These are phyloP conservation scores for Pseudonitzschia delicatissima DNA, from an alignment of 108 stramenopile genomes.

Conservation along the genomic window DNA sequence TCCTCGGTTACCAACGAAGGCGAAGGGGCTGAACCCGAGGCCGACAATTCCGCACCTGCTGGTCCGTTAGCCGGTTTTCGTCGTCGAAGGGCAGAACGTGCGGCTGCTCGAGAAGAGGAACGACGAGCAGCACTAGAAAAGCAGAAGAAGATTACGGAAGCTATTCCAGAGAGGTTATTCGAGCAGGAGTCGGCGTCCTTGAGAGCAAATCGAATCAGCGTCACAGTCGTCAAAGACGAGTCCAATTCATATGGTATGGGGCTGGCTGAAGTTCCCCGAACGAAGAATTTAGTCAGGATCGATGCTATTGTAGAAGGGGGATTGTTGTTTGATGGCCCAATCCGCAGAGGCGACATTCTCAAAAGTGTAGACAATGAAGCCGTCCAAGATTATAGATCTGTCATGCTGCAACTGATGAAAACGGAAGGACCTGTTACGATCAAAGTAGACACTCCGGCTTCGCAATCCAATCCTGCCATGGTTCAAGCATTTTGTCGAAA, in stretches of 20 bases:
- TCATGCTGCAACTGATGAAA: slow-evolving; percentile 19
- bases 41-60: not conserved
- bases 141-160: not conserved
- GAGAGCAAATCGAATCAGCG: slow-evolving; percentile 26
- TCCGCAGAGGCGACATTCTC: slow-evolving; percentile 32
- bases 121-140: not conserved
- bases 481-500: slow-evolving; percentile 27
- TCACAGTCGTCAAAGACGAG: slow-evolving; percentile 29
- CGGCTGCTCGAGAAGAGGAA: slow-evolving; percentile 1
- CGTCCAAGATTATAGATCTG: slow-evolving; percentile 11
- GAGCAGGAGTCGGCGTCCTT: slow-evolving; percentile 10
- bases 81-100: slow-evolving; percentile 1
- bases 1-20: not conserved
- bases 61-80: slow-evolving; percentile 11
- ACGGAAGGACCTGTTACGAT: slow-evolving; percentile 23
- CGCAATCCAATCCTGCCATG: slow-evolving; percentile 26
- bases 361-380: slow-evolving; percentile 27
- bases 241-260: slow-evolving; percentile 37
- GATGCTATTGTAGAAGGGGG: slow-evolving; percentile 19
- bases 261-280: slow-evolving; percentile 9
- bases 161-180: not conserved
- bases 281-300: slow-evolving; percentile 19
- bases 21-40: not conserved
- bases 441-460: slow-evolving; percentile 12
- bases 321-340: slow-evolving; percentile 16